Evolutionary conservation across 805 yeast genomes (phyloP), one percentile per base, ranked within the genome.

Genomic region (Candida silvatica): DNA sequence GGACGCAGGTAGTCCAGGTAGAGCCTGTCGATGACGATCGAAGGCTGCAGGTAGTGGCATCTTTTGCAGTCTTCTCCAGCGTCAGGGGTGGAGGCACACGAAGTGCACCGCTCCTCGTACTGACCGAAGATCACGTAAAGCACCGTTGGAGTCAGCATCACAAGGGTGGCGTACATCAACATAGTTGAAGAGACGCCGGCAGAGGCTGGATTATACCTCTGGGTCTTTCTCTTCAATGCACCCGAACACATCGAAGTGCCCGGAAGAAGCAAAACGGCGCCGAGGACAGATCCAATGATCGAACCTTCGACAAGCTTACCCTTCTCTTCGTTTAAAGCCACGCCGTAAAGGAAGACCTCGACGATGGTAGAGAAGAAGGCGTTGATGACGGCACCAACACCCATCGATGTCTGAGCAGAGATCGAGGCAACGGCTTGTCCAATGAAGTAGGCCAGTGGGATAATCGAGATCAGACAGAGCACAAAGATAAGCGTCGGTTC

Each of bases 371-470:
- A 88, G 67, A 92, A 92, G 51, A 92, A 90, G 1, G 98, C 98
- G 56, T 92, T 92, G 48, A 92, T 87, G 0, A 88, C 96, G 1
- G 98, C 98, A 64, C 97, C 97, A 40, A 92, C 77, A 20, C 97
- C 97, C 98, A 92, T 92, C 0, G 97, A 88, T 1, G 97, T 85
- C 61, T 92, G 98, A 0, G 98, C 97, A 5, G 95, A 83, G 39
- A 92, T 92, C 2, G 97, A 88, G 0, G 98, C 98, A n/a, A 92
- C 98, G 5, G 97, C 97, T 58, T 90, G 97, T 3, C 98, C 98
- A 47, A 92, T 88, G 59, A 87, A 92, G 54, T 92, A 90, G 0
- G 98, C 97, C 45, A 92, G 65, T 5, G 98, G 98, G 25, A 92
- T 73, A 39, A 92, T 85, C 2, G 96, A 83, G 32, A 82, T 66